Conservation (phyloP, 2,329 filamentous ascomycete species). For the Zopfia rhizophila region DNA sequence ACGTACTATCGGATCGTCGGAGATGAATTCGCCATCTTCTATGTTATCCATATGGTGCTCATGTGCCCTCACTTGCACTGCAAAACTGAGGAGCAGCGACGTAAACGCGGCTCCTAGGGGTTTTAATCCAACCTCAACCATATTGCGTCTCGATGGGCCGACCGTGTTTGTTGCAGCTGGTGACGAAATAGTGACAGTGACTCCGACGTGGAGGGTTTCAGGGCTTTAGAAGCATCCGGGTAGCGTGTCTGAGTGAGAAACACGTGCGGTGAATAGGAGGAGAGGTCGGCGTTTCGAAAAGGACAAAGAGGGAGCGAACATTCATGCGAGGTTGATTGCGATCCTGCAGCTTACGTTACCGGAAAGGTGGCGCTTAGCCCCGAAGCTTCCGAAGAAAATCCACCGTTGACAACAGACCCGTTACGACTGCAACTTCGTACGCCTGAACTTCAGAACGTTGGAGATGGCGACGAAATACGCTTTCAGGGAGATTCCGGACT, state of each 20-base stretch:
- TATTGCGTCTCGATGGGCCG: constrained; percentile 7
- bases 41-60: constrained; percentile 55
- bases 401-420: no score
- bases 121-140: constrained; percentile 22
- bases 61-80: constrained; percentile 54
- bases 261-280: constrained; percentile 11
- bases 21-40: constrained; percentile 50
- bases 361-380: constrained; percentile 27
- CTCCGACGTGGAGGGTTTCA: constrained; percentile 35
- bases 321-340: constrained; percentile 24
- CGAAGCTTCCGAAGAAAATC: constrained; percentile 25
- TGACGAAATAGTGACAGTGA: constrained; percentile 13
- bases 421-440: no score
- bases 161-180: constrained; percentile 3
- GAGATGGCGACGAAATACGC: constrained; percentile 37
- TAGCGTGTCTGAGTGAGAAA: background rate
- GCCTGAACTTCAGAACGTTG: no score
- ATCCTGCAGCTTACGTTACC: constrained; percentile 39
- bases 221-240: constrained; percentile 5
- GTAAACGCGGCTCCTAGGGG: constrained; percentile 26
- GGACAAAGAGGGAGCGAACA: no score
- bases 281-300: constrained; percentile 5
- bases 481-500: constrained; percentile 42
- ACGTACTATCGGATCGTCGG: constrained; percentile 48
- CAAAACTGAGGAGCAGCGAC: constrained; percentile 38